These are phyloP conservation scores for Aspergillus sp. DNA, from an alignment of 2,329 filamentous ascomycete species.

Conservation along the genomic window DNA sequence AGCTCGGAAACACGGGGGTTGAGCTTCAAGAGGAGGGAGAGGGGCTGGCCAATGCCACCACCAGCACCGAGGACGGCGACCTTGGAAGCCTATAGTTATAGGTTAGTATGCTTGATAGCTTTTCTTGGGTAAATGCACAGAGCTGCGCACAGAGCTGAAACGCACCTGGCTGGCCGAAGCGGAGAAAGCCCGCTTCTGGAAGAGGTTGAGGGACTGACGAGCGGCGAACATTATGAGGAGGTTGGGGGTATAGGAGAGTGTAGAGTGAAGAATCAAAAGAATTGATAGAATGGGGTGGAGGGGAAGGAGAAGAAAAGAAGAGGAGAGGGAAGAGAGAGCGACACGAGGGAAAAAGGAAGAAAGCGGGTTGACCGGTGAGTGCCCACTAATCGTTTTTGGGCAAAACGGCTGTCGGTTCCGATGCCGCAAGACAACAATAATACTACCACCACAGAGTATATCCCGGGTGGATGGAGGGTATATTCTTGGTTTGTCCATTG, in stretches of 20 bases:
- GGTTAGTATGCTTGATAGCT: constrained; percentile 9
- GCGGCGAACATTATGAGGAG: constrained; percentile 65
- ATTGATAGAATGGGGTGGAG: constrained; percentile 9
- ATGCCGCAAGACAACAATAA: neutral
- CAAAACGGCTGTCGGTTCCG: neutral
- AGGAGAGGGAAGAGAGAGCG: constrained; percentile 3
- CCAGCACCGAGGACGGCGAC: constrained; percentile 94
- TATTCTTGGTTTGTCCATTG: neutral
- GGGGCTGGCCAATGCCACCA: constrained; percentile 96
- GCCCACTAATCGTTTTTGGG: neutral
- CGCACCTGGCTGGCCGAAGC: constrained; percentile 69
- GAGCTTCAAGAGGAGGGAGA: constrained; percentile 97
- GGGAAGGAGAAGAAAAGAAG: constrained; percentile 9
- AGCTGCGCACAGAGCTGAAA: constrained; percentile 11
- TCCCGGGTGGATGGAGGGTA: neutral
- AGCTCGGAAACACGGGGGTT: constrained; percentile 92
- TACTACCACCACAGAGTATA: neutral
- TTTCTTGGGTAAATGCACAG: constrained; percentile 8
- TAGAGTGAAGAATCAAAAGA: neutral
- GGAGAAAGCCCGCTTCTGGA: constrained; percentile 76
- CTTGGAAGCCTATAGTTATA: constrained; percentile 72
- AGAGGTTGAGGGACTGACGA: constrained; percentile 46
- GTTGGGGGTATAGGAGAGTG: constrained; percentile 1
- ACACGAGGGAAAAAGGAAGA: constrained; percentile 9
- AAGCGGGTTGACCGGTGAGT: constrained; percentile 14